A percentile compares a stretch with the other conserved stretches of the same genome.
These are phyloP conservation scores for Gaeumannomyces sp. DNA, from an alignment of 2,329 filamentous ascomycete genomes.

Conservation along the genomic window DNA sequence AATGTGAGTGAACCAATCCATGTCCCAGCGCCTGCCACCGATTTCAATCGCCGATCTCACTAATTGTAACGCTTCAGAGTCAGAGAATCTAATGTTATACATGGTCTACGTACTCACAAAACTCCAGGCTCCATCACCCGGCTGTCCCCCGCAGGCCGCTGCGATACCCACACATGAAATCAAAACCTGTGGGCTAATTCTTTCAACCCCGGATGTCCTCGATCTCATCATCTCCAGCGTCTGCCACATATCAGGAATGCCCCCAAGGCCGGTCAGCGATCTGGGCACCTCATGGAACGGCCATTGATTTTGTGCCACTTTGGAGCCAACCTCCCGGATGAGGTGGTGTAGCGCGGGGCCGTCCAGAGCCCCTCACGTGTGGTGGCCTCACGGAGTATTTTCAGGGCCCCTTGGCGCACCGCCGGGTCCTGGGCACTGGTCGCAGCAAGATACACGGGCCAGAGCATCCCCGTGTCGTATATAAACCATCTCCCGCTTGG, in stretches of 20 bases:
- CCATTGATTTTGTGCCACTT: conserved; percentile 2
- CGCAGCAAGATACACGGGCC: conserved; percentile 15
- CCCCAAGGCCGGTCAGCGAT: conserved; percentile 3
- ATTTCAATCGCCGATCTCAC: not conserved
- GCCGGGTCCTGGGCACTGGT: conserved; percentile 8
- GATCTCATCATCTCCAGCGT: conserved; percentile 7
- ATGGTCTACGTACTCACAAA: not conserved
- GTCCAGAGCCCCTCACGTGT: conserved; percentile 14
- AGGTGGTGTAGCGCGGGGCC: conserved; percentile 7
- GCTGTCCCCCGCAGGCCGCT: too few species aligned
- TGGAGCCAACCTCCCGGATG: conserved; percentile 2
- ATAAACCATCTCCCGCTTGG: conserved; percentile 6
- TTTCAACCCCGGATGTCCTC: not conserved
- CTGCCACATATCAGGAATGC: conserved; percentile 7
- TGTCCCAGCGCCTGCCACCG: too few species aligned
- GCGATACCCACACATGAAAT: not conserved
- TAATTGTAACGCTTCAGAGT: not conserved
- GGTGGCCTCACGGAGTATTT: conserved; percentile 11
- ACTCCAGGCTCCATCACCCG: not conserved
- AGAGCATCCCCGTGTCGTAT: conserved; percentile 12
- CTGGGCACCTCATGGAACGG: conserved; percentile 8
- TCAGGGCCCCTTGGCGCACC: conserved; percentile 11
- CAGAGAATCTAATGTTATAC: not conserved
- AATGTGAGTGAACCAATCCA: not conserved
- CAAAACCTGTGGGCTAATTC: not conserved